These are phyloP conservation scores for Aspergillus pseudonomiae DNA, from an alignment of 2,329 filamentous ascomycete species.

Conservation along the genomic window DNA sequence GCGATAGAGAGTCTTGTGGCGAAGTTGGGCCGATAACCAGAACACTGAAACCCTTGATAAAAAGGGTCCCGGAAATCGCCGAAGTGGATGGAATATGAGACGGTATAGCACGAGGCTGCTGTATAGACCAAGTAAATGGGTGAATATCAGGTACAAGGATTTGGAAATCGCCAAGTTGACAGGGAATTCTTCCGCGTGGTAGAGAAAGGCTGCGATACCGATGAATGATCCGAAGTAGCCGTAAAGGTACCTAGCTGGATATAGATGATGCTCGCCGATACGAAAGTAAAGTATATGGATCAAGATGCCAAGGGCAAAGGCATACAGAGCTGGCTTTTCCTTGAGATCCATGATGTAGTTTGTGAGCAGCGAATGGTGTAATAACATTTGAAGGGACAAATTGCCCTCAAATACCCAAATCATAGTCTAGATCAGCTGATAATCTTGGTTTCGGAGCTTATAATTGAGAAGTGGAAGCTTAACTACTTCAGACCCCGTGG, in stretches of 20 bases:
- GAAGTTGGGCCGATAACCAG: background rate
- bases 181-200: background rate
- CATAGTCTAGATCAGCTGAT: background rate
- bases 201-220: background rate
- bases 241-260: background rate
- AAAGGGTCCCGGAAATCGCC: background rate
- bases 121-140: conserved; percentile 2
- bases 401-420: background rate
- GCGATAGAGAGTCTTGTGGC: background rate
- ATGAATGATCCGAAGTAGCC: background rate
- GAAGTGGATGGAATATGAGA: background rate
- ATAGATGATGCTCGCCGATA: conserved; percentile 1
- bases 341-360: background rate
- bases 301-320: background rate
- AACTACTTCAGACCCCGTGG: background rate
- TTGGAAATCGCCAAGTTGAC: background rate
- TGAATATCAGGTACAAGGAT: background rate
- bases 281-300: conserved; percentile 1
- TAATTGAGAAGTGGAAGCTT: background rate
- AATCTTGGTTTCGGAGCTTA: background rate
- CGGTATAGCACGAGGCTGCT: background rate
- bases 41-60: background rate
- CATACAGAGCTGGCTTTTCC: background rate
- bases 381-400: background rate
- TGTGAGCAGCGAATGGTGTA: background rate